These are phyloP conservation scores for Corrigiola litoralis DNA, from an alignment of 179 eudicot species.

Conservation along the genomic window DNA sequence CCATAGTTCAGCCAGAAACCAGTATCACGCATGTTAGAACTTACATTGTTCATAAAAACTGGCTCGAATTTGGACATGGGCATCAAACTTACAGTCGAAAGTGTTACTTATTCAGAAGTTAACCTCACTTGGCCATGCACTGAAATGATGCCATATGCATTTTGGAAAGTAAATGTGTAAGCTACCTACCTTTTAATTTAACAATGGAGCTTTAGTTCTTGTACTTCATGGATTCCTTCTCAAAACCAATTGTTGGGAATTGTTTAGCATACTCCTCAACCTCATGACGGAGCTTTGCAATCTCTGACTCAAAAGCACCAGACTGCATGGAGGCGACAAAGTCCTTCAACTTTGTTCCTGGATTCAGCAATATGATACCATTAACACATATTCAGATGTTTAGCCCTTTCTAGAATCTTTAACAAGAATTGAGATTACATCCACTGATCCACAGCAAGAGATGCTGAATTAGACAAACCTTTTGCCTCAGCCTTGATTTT, in stretches of 20 bases:
- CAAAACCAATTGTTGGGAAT: conserved; percentile 93
- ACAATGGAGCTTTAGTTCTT: conserved; percentile 36
- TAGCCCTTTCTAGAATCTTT: too few relatives aligned
- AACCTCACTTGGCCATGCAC: background rate
- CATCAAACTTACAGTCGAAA: background rate
- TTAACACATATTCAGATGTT: background rate
- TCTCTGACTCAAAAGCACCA: conserved; percentile 56
- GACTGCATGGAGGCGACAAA: conserved; percentile 69
- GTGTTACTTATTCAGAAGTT: background rate
- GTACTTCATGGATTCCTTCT: conserved; percentile 91
- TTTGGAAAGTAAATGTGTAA: background rate
- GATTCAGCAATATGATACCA: background rate
- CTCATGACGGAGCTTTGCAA: conserved; percentile 64
- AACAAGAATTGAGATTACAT: too few relatives aligned
- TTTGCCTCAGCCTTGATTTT: conserved; percentile 64
- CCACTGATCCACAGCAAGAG: background rate
- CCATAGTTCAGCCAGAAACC: too few relatives aligned
- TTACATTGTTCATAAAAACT: too few relatives aligned
- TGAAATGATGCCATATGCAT: background rate
- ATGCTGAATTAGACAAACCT: conserved; percentile 36
- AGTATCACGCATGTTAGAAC: background rate
- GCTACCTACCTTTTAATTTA: conserved; percentile 7
- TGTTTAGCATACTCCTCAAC: conserved; percentile 96
- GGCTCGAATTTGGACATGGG: background rate
- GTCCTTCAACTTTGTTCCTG: conserved; percentile 97